Percentiles rank a stretch among this genome's conserved stretches.
Conservation (phyloP, 805 yeast genomes). For the Citeromyces nyonsensis region DNA sequence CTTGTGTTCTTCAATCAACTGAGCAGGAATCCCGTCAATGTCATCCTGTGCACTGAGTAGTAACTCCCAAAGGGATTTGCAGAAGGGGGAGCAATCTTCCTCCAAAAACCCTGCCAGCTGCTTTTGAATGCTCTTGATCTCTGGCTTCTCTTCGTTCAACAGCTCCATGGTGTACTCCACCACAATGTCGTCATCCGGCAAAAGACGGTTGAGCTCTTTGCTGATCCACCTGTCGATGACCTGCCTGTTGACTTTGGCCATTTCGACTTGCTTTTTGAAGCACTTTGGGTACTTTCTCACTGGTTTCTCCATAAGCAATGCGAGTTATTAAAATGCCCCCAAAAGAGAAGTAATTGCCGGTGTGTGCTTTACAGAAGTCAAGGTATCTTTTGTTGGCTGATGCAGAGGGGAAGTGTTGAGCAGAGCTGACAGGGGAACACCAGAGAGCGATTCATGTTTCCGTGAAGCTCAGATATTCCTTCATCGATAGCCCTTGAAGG, state of each 20-base stretch:
- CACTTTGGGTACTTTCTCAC: slow-evolving; percentile 15
- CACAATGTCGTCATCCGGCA: slow-evolving; percentile 33
- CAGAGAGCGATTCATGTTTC: too few species aligned
- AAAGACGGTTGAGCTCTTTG: slow-evolving; percentile 13
- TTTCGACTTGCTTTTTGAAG: slow-evolving; percentile 19
- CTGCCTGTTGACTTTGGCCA: slow-evolving; percentile 19
- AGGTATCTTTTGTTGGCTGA: too few species aligned
- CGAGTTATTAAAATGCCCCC: too few species aligned
- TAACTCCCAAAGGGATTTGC: slow-evolving; percentile 26
- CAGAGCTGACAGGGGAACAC: too few species aligned
- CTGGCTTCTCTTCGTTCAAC: slow-evolving; percentile 17
- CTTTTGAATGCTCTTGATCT: slow-evolving; percentile 21
- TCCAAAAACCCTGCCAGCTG: slow-evolving; percentile 31
- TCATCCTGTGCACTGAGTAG: slow-evolving; percentile 26
- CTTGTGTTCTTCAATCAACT: slow-evolving; percentile 8
- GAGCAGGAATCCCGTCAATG: slow-evolving; percentile 26
- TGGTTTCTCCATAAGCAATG: too few species aligned
- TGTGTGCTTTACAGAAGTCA: too few species aligned
- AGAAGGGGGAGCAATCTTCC: slow-evolving; percentile 20
- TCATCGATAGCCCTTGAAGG: too few species aligned
- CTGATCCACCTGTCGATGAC: slow-evolving; percentile 25
- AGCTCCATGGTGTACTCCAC: slow-evolving; percentile 28
- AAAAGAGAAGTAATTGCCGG: too few species aligned
- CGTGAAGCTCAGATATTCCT: too few species aligned
- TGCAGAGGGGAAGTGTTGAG: too few species aligned